Evolutionary conservation across 2,329 filamentous ascomycete species (phyloP).

Genomic region (Penicillium sp.): DNA sequence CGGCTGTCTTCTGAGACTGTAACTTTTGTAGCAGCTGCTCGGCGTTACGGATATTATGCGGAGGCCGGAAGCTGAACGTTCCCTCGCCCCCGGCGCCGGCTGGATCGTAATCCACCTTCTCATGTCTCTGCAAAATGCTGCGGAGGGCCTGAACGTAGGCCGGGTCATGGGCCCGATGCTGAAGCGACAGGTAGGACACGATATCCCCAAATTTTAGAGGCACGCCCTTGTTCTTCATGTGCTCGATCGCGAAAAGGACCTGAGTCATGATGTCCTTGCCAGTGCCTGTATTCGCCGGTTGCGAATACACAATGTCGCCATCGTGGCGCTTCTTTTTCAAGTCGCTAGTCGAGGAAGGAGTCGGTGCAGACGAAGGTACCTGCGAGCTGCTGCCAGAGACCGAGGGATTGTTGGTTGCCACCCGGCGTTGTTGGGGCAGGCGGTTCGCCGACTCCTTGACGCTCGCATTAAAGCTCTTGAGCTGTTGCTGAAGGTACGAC

Average conservation of each 20-base stretch:
- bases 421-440: slow-evolving; percentile 55
- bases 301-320: slow-evolving; percentile 64
- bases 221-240: slow-evolving; percentile 70
- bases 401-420: slow-evolving; percentile 48
- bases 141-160: slow-evolving; percentile 63
- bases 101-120: slow-evolving; percentile 62
- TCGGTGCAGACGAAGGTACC: slow-evolving; percentile 39
- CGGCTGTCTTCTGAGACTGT: slow-evolving; percentile 77
- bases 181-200: slow-evolving; percentile 75
- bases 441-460: slow-evolving; percentile 66
- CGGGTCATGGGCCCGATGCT: slow-evolving; percentile 60
- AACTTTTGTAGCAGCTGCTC: slow-evolving; percentile 78
- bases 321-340: slow-evolving; percentile 64
- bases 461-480: slow-evolving; percentile 62
- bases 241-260: slow-evolving; percentile 82
- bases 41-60: slow-evolving; percentile 77
- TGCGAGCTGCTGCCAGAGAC: slow-evolving; percentile 63
- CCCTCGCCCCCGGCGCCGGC: slow-evolving; percentile 67
- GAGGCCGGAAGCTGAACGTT: slow-evolving; percentile 79
- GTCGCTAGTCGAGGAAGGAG: slow-evolving; percentile 33
- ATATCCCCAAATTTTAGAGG: slow-evolving; percentile 74
- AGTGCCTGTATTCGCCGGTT: slow-evolving; percentile 73
- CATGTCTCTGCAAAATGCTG: slow-evolving; percentile 66
- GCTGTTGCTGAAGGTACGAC: slow-evolving; percentile 68
- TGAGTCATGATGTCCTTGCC: slow-evolving; percentile 83